phyloP scores from a whole-genome alignment of 441 rosid genomes.

The Manihot esculenta region DNA sequence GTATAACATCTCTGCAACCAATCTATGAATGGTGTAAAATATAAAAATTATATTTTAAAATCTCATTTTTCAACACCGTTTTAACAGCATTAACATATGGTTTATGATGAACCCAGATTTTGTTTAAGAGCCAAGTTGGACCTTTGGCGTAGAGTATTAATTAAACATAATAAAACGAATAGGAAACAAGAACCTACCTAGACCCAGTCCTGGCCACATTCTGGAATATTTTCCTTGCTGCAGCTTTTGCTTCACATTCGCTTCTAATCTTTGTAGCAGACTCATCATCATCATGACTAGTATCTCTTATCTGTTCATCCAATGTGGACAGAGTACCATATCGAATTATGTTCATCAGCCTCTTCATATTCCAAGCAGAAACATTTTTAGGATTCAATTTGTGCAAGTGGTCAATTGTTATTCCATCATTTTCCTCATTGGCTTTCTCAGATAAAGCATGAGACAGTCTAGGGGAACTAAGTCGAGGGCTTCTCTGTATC shows the following conservation, averaged over 20 bases:
- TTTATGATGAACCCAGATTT: too few species aligned
- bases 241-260: slow-evolving; percentile 76
- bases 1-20: too few species aligned
- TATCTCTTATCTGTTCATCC: slow-evolving; percentile 61
- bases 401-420: slow-evolving; percentile 52
- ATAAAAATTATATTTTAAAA: too few species aligned
- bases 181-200: slow-evolving; percentile 37
- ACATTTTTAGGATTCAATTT: slow-evolving; percentile 45
- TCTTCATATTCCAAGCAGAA: slow-evolving; percentile 65
- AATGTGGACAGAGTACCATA: slow-evolving; percentile 40
- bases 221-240: slow-evolving; percentile 74
- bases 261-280: slow-evolving; percentile 57
- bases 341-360: slow-evolving; percentile 44
- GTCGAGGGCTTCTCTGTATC: slow-evolving; percentile 52
- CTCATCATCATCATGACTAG: slow-evolving; percentile 58
- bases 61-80: too few species aligned
- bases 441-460: slow-evolving; percentile 27
- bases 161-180: neutral
- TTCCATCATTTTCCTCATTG: slow-evolving; percentile 37
- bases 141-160: too few species aligned
- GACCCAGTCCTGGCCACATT: slow-evolving; percentile 63
- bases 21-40: too few species aligned
- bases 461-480: slow-evolving; percentile 42
- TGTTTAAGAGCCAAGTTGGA: too few species aligned
- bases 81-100: too few species aligned